Conservation (phyloP, 2,329 filamentous ascomycete genomes). For the Arthrinium phaeospermum region DNA sequence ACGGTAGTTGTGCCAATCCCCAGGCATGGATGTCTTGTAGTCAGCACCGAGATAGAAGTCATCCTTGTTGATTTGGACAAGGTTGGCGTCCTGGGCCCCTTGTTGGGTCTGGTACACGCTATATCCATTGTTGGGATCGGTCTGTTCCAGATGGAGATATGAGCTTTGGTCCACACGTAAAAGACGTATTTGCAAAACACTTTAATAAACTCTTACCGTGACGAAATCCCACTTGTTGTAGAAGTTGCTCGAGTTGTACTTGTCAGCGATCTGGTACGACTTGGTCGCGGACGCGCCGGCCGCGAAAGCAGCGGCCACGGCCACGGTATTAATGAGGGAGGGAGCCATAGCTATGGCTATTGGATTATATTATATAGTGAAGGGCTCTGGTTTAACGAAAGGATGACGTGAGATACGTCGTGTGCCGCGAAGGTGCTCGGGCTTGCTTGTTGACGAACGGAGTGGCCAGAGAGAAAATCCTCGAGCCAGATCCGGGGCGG, state of each 20-base stretch:
- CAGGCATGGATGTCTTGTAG: constrained; percentile 27
- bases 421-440: constrained; percentile 43
- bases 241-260: constrained; percentile 51
- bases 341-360: constrained; percentile 45
- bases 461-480: background rate
- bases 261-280: constrained; percentile 46
- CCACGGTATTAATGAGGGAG: constrained; percentile 45
- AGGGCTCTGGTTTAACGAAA: constrained; percentile 41
- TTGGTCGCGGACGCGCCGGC: constrained; percentile 40
- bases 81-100: constrained; percentile 42
- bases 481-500: background rate
- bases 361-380: constrained; percentile 36
- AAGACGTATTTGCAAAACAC: background rate
- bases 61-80: constrained; percentile 40
- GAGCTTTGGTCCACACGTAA: background rate
- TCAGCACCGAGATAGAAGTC: constrained; percentile 50
- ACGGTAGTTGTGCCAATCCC: constrained; percentile 24
- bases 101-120: constrained; percentile 56
- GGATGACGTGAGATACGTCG: constrained; percentile 53
- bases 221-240: constrained; percentile 54
- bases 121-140: constrained; percentile 69
- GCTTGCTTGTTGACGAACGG: constrained; percentile 33
- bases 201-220: constrained; percentile 34
- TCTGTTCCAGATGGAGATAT: constrained; percentile 23
- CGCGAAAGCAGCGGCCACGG: constrained; percentile 44